Conservation (phyloP, 2,329 filamentous ascomycete species). For the Triangularia verruculosa region DNA sequence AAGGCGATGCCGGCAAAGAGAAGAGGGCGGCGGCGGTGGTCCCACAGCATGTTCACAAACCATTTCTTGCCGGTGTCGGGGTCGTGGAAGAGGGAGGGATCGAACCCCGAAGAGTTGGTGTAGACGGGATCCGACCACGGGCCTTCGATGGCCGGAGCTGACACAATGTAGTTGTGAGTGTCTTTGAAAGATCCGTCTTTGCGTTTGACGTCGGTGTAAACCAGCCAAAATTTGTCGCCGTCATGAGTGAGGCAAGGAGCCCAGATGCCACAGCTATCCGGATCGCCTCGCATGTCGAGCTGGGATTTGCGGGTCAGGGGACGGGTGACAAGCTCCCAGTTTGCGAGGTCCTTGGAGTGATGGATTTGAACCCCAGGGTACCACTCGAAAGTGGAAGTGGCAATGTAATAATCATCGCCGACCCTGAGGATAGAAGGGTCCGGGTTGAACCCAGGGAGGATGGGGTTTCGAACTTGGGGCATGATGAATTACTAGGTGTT, state of each 20-base stretch:
- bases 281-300: conserved; percentile 57
- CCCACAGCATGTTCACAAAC: conserved; percentile 57
- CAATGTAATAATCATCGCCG: conserved; percentile 53
- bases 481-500: conserved; percentile 32
- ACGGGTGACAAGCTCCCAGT: conserved; percentile 47
- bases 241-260: conserved; percentile 63
- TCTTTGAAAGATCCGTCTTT: conserved; percentile 66
- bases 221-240: conserved; percentile 58
- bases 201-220: conserved; percentile 65
- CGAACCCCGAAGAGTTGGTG: conserved; percentile 60
- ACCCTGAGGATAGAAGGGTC: conserved; percentile 54
- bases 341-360: conserved; percentile 51
- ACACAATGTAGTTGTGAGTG: conserved; percentile 62
- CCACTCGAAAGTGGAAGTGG: conserved; percentile 56
- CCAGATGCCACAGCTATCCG: conserved; percentile 62
- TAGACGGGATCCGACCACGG: conserved; percentile 62
- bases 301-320: conserved; percentile 50
- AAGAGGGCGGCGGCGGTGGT: conserved; percentile 48
- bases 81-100: conserved; percentile 59
- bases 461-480: conserved; percentile 51
- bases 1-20: conserved; percentile 56
- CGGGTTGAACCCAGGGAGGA: conserved; percentile 55
- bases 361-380: conserved; percentile 55
- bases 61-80: conserved; percentile 51
- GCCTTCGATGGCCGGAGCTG: conserved; percentile 49